Conservation (phyloP, 768 basidiomycete genomes). For the Rhizopogon salebrosus region DNA sequence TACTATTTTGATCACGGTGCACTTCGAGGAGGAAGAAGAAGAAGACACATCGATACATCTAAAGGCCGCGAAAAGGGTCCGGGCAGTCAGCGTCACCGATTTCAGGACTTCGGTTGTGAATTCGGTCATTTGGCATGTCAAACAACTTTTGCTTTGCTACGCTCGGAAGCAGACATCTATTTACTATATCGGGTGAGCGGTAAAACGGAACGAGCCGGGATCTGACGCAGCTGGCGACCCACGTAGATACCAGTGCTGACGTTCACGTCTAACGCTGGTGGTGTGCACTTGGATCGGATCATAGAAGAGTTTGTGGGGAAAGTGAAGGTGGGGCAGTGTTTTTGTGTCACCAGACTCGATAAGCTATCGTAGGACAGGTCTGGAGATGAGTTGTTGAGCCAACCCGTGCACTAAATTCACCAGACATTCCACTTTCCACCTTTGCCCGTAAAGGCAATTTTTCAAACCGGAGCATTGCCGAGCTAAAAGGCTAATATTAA, state of each 20-base stretch:
- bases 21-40: conserved; percentile 33
- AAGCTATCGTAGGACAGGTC: neutral
- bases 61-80: conserved; percentile 1
- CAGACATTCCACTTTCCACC: too few species aligned
- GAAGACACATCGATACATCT: neutral
- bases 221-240: neutral
- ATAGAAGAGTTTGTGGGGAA: too few species aligned
- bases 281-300: neutral
- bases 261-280: neutral
- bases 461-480: neutral
- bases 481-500: conserved; percentile 23
- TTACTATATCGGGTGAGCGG: neutral
- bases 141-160: neutral
- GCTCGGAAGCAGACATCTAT: neutral
- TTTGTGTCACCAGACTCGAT: neutral
- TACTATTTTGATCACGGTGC: conserved; percentile 46
- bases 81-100: neutral
- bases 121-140: neutral
- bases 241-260: neutral
- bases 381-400: neutral
- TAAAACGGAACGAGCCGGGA: neutral
- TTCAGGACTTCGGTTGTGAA: neutral
- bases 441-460: neutral
- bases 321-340: neutral
- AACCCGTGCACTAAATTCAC: neutral